phyloP scores from a whole-genome alignment of 148 eudicot species.

The Fagopyrum esculentum region DNA sequence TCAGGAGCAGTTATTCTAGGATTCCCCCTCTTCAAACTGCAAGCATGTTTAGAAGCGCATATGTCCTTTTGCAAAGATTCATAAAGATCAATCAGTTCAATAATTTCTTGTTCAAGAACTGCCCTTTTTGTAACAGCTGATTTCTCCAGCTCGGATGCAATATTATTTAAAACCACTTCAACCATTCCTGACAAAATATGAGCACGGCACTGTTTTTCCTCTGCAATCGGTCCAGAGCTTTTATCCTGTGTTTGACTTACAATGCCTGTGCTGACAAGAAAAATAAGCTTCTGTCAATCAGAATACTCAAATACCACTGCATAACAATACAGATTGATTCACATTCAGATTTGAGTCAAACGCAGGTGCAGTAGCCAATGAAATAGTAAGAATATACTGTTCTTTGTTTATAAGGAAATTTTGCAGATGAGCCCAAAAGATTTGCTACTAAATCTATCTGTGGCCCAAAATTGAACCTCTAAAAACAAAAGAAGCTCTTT shows the following conservation, averaged over 20 bases:
- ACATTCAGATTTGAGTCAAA: not conserved
- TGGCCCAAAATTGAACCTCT: not conserved
- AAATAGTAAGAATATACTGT: not conserved
- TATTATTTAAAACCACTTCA: slow-evolving; percentile 38
- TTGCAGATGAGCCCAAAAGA: not conserved
- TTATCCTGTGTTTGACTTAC: slow-evolving; percentile 29
- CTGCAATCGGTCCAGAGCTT: slow-evolving; percentile 23
- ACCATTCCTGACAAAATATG: slow-evolving; percentile 36
- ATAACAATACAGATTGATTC: not conserved
- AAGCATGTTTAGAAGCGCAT: slow-evolving; percentile 18
- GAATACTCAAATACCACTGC: not conserved
- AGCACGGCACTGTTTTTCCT: slow-evolving; percentile 28
- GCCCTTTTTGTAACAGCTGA: slow-evolving; percentile 21
- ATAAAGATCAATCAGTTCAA: slow-evolving; percentile 29
- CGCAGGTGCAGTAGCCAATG: not conserved
- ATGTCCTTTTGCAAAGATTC: slow-evolving; percentile 28
- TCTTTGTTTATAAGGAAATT: slow-evolving; percentile 8
- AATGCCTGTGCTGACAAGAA: slow-evolving; percentile 31
- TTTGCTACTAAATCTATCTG: not conserved
- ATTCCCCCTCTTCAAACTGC: slow-evolving; percentile 24
- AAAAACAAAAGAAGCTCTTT: not conserved
- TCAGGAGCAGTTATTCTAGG: slow-evolving; percentile 18
- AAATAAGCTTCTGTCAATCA: not conserved
- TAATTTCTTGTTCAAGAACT: slow-evolving; percentile 40
- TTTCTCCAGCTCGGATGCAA: slow-evolving; percentile 38